Evolutionary conservation across 176 grass and related monocot genomes (phyloP), one percentile per base, ranked within the genome.

Genomic region (Rhynchospora pubera): DNA sequence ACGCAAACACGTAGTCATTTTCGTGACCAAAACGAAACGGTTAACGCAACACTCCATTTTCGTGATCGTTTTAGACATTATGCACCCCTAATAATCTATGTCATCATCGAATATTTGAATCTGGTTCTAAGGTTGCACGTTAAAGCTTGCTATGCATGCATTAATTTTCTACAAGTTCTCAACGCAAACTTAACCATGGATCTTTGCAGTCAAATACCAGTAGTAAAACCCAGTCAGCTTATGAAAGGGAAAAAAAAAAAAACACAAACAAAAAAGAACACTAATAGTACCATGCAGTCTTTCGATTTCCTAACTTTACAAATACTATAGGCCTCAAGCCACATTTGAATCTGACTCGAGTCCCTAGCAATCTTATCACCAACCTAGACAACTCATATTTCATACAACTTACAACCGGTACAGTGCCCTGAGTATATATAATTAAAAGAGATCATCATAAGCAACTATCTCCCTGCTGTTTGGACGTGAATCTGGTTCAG

Each of bases 401-500:
- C 46, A 58, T 83, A 72, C 58, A 69, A 50, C 9, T 26, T 46
- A 19, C 30, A 82, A 65, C 58, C 2, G 23, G 22, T 78, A 39
- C 15, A 56, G 47, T 57, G 58, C 18, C 26, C 56, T n/a, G 39
- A 60, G 9, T 43, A 78, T 22, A 50, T 15, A 79, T 2, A 48
- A 75, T 88, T 84, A 93, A 82, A 97, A 93, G 15, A 97, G 88
- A 89, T 97, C 91, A 87, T 97, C 94, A 60, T 97, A 97, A 52
- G 87, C 94, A 28, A 97, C 76, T 64, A 97, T 90, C 82, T 97
- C 94, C 50, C 94, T 87, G 0, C 84, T 73, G 61, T 85, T 87
- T 39, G 63, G 80, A 62, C 75, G 19, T 10, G 58, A 63, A 75
- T 87, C 76, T 79, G 84, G 50, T 53, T 72, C 85, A 79, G 57